Percentiles rank a stretch among this genome's conserved stretches.
Conservation (phyloP, 1,139 yeast genomes). For the Kodamaea derodonti region DNA sequence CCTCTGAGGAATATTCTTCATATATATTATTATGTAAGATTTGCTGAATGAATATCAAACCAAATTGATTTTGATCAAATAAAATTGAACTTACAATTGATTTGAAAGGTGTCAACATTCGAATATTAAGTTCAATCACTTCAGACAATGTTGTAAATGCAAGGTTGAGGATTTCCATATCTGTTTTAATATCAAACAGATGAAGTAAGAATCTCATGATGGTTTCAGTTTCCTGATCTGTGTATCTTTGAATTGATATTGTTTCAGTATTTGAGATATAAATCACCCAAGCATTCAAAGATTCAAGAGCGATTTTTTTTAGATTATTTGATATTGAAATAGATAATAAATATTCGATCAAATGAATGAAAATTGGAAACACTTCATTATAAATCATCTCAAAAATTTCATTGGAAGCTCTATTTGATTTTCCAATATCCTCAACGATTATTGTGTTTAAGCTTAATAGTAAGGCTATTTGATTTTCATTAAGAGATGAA, state of each 20-base stretch:
- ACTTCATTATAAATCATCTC: slow-evolving; percentile 5
- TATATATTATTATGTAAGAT: slow-evolving; percentile 18
- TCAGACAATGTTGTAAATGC: slow-evolving; percentile 40
- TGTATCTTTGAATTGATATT: slow-evolving; percentile 32
- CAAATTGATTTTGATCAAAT: slow-evolving; percentile 40
- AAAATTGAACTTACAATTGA: slow-evolving; percentile 21
- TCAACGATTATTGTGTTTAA: slow-evolving; percentile 50
- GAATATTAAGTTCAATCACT: slow-evolving; percentile 43
- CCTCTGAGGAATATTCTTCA: slow-evolving; percentile 39
- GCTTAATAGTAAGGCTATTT: slow-evolving; percentile 11
- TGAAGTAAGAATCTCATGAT: slow-evolving; percentile 18
- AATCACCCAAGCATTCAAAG: slow-evolving; percentile 33
- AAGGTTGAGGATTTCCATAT: slow-evolving; percentile 22
- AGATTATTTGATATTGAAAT: slow-evolving; percentile 11
- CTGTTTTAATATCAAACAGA: slow-evolving; percentile 15
- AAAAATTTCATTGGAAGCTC: slow-evolving; percentile 1
- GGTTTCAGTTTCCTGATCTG: slow-evolving; percentile 16
- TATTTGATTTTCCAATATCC: slow-evolving; percentile 38
- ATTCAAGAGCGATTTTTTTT: slow-evolving; percentile 21
- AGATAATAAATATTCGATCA: slow-evolving; percentile 3
- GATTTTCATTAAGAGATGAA: slow-evolving; percentile 5
- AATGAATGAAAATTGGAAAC: slow-evolving; percentile 8
- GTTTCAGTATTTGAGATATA: slow-evolving; percentile 34
- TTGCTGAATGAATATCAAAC: slow-evolving; percentile 26
- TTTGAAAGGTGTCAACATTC: slow-evolving; percentile 31